Base-by-base conservation (phyloP, 139 green algal genomes). In the Coccomyxa sp. region DNA sequence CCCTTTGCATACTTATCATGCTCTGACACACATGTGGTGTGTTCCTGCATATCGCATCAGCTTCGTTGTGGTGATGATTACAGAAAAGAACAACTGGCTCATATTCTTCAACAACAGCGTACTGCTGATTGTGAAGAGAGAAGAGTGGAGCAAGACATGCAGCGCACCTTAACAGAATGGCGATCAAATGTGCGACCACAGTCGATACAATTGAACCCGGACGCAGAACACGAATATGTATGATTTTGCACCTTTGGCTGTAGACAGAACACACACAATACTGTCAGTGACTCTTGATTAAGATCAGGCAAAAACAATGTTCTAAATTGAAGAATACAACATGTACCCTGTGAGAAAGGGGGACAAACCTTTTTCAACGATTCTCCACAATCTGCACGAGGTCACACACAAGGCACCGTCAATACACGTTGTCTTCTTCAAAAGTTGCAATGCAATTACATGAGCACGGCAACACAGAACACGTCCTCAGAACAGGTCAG, bases 1-100 rank as follows among this genome's bases (percentile, higher is more conserved):
- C 91, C 93, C 58, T 94, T 81, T 0, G 93, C 93, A 79, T 98
- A 98, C 88, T 98, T 98, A n/a, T 98, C 90, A 59, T 96, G 92
- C 86, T 98, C 96, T 0, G 93, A 96, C 1, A 98, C 95, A 81
- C 95, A 98, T 0, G 58, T 84, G 18, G 82, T 94, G 88, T 98
- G 95, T 30, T 66, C 57, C 89, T 95, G 87, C 71, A 88, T 7
- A 51, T 51, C 7, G 7, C 38, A 51, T 28, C 13, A 25, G 75
- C 58, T 68, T 27, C 14, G 45, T 16, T 58, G 38, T 51, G 38
- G 38, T 51, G 38, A 51, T 51, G 38, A 7, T 51, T 51, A 51
- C 38, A 11, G 38, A 11, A 51, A 3, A 51, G 3, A 51, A 51
- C 28, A 31, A 21, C 25, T 57, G 67, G 23, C 23, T 17, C 9